Evolutionary conservation across 2,329 filamentous ascomycete species (phyloP).

Genomic region (Fusarium transvaalense): DNA sequence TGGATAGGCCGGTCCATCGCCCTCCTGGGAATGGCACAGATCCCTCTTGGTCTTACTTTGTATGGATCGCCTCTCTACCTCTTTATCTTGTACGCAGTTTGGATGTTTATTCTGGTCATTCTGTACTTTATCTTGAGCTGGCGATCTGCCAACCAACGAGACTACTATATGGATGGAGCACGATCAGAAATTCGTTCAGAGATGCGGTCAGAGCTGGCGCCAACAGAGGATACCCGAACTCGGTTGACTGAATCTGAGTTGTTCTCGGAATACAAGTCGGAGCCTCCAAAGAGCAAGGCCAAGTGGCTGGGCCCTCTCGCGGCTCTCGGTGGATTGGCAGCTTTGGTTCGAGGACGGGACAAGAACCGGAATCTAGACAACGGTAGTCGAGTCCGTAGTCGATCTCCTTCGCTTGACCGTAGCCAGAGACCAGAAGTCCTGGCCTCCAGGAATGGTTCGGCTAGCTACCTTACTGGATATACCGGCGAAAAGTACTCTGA

Average conservation of each 20-base stretch:
- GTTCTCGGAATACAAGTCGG: conserved; percentile 52
- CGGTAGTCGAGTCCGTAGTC: conserved; percentile 58
- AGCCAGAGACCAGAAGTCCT: conserved; percentile 63
- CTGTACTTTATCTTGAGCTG: conserved; percentile 86
- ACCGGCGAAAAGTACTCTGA: conserved; percentile 71
- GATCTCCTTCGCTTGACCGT: conserved; percentile 54
- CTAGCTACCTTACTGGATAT: conserved; percentile 66
- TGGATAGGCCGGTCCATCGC: conserved; percentile 86
- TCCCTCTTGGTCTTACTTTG: conserved; percentile 88
- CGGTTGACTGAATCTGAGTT: conserved; percentile 58
- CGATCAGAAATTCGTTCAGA: conserved; percentile 66
- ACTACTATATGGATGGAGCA: conserved; percentile 68
- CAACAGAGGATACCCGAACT: conserved; percentile 60
- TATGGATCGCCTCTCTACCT: conserved; percentile 89
- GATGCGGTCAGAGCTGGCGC: conserved; percentile 54
- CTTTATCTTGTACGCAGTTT: conserved; percentile 88
- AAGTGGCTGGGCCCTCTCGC: conserved; percentile 67
- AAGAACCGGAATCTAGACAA: conserved; percentile 55
- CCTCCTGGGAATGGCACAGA: conserved; percentile 85
- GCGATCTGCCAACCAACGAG: conserved; percentile 67
- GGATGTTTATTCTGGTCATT: conserved; percentile 78
- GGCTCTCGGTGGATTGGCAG: conserved; percentile 64
- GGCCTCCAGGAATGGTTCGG: conserved; percentile 65
- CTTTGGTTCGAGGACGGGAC: conserved; percentile 60
- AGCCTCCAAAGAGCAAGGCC: conserved; percentile 50